Percentiles rank a stretch among this genome's conserved stretches.
Conservation (phyloP, 2,329 filamentous ascomycete genomes). For the Mycosphaerella sp. region DNA sequence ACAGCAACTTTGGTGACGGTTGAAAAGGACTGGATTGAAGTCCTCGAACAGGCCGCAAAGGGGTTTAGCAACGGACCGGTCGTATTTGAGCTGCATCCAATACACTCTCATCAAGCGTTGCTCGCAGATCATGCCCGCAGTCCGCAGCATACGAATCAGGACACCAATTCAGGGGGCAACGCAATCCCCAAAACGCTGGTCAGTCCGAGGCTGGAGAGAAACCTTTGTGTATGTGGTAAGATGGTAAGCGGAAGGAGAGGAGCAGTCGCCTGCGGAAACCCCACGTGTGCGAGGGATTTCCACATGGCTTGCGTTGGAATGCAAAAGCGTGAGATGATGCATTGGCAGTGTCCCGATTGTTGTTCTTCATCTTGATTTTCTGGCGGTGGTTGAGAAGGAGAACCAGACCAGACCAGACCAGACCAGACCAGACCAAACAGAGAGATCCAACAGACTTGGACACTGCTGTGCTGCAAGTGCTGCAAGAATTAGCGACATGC, state of each 20-base stretch:
- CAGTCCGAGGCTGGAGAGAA: not conserved
- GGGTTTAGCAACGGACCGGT: conserved; percentile 1
- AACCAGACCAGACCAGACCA: not conserved
- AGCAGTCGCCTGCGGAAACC: conserved; percentile 17
- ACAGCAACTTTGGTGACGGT: conserved; percentile 7
- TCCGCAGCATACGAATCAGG: not conserved
- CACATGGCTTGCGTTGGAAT: conserved; percentile 20
- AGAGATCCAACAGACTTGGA: not conserved
- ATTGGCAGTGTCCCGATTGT: conserved; percentile 19
- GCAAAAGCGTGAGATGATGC: conserved; percentile 7
- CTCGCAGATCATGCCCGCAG: not conserved
- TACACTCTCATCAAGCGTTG: conserved; percentile 4
- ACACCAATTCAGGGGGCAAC: not conserved
- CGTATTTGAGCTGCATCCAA: conserved; percentile 12
- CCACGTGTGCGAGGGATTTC: conserved; percentile 11
- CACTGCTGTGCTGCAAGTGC: no score
- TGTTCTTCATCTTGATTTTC: not conserved
- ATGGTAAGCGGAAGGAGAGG: conserved; percentile 4
- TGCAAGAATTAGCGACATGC: no score
- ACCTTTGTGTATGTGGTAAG: conserved; percentile 17
- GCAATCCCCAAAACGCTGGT: not conserved
- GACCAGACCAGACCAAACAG: no score
- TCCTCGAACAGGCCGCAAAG: conserved; percentile 3
- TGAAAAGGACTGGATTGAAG: conserved; percentile 8
- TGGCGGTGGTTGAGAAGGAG: not conserved